Conservation (phyloP, 2,329 filamentous ascomycete species). For the Exophiala bonariae region DNA sequence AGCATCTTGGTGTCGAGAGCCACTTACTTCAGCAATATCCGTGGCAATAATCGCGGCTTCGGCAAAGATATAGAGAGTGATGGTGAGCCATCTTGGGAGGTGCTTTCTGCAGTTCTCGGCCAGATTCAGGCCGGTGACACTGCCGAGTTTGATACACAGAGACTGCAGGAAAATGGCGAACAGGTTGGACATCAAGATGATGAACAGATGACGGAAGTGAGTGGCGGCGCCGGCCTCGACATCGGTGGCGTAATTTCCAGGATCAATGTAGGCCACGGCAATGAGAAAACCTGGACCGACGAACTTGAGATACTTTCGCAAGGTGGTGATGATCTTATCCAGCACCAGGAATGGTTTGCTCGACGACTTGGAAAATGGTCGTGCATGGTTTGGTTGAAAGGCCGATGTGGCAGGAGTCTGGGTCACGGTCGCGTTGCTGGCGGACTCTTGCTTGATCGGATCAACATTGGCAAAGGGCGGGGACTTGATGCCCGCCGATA, state of each 20-base stretch:
- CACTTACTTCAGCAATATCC: constrained; percentile 65
- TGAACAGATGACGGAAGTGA: constrained; percentile 46
- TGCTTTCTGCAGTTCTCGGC: constrained; percentile 66
- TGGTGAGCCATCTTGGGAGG: constrained; percentile 66
- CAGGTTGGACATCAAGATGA: constrained; percentile 49
- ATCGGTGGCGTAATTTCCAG: constrained; percentile 52
- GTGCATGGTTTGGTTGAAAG: constrained; percentile 18
- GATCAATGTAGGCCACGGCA: constrained; percentile 51
- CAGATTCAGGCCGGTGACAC: constrained; percentile 67
- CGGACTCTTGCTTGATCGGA: constrained; percentile 8
- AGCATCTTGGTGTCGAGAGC: not conserved
- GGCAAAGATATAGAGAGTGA: constrained; percentile 61
- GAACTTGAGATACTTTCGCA: constrained; percentile 42
- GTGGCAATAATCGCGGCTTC: constrained; percentile 71
- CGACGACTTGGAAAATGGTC: constrained; percentile 1
- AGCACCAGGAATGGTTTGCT: constrained; percentile 3
- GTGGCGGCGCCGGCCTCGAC: constrained; percentile 48
- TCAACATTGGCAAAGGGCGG: constrained; percentile 1
- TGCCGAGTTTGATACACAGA: constrained; percentile 62
- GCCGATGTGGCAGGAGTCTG: constrained; percentile 2
- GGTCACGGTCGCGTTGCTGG: not conserved
- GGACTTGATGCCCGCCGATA: constrained; percentile 1
- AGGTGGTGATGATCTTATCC: constrained; percentile 27
- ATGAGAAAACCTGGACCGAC: constrained; percentile 50
- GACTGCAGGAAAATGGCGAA: constrained; percentile 51